Base-by-base conservation (phyloP, 139 green algal genomes). In the Dunaliella sp. region DNA sequence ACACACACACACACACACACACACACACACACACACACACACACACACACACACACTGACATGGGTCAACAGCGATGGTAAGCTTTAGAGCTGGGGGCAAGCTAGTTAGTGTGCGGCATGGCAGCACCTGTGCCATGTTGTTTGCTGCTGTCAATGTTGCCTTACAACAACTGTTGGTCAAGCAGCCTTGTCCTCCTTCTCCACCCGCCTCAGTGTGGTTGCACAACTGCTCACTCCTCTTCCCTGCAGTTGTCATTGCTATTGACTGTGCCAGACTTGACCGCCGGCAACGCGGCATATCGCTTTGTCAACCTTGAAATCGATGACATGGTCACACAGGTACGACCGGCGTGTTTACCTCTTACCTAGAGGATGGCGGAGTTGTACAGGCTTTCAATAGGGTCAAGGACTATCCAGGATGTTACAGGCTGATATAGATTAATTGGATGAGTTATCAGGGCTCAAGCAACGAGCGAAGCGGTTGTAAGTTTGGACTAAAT, bases 291-390 rank as follows among this genome's bases (percentile, higher is more conserved):
- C 28, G 21, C 81, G 0, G 31, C 81, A 30, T 90, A 79, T 38
- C 72, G 73, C 16, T 90, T 90, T 48, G 32, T 77, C 30, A 37
- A 82, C 59, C 84, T 90, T 74, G n/a, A 0, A 31, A 85, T 90
- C 37, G 86, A 91, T 87, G 86, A 86, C 59, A 0, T 59, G 33
- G 28, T 75, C 65, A 77, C 77, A 0, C 82, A 88, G 78, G 84
- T 76, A 21, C 31, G 28, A 33, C 2, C 22, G n/a, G n/a, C n/a
- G n/a, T n/a, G n/a, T n/a, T n/a, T n/a, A n/a, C n/a, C n/a, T n/a
- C n/a, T n/a, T n/a, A n/a, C n/a, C n/a, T n/a, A n/a, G n/a, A n/a
- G n/a, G n/a, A n/a, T n/a, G n/a, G n/a, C n/a, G n/a, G n/a, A n/a
- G n/a, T n/a, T n/a, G n/a, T n/a, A n/a, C n/a, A n/a, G n/a, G n/a